Conservation (phyloP, 169 alveolate genomes). For the Sarcocystis neurona region DNA sequence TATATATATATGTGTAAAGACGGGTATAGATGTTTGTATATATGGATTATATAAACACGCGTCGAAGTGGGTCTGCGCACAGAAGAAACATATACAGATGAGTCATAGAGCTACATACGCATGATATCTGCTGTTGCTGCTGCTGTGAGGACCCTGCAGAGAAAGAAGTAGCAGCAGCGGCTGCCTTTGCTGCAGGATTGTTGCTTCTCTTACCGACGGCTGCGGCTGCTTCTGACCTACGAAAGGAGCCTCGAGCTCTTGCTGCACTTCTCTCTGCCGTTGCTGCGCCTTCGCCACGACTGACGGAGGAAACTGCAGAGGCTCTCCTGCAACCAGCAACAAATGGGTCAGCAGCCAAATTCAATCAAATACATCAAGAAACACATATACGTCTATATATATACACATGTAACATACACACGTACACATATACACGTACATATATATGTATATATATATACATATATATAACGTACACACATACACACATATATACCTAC, state of each 20-base stretch:
- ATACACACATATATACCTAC: neutral
- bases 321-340: slow-evolving; percentile 17
- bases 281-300: slow-evolving; percentile 10
- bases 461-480: neutral
- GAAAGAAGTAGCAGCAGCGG: too few species aligned
- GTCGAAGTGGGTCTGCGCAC: neutral
- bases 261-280: neutral
- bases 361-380: neutral
- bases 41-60: neutral
- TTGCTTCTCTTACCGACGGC: neutral
- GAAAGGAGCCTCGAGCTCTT: neutral
- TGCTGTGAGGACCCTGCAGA: too few species aligned
- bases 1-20: neutral
- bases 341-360: too few species aligned
- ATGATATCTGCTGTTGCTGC: too few species aligned
- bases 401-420: neutral
- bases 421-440: neutral
- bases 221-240: neutral
- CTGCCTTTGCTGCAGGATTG: too few species aligned
- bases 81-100: neutral
- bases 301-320: slow-evolving; percentile 13
- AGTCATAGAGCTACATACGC: neutral
- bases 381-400: neutral
- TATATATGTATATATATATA: neutral
- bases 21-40: neutral